phyloP scores from a whole-genome alignment of 2,329 filamentous ascomycete genomes.

The Paraphoma chrysanthemicola region DNA sequence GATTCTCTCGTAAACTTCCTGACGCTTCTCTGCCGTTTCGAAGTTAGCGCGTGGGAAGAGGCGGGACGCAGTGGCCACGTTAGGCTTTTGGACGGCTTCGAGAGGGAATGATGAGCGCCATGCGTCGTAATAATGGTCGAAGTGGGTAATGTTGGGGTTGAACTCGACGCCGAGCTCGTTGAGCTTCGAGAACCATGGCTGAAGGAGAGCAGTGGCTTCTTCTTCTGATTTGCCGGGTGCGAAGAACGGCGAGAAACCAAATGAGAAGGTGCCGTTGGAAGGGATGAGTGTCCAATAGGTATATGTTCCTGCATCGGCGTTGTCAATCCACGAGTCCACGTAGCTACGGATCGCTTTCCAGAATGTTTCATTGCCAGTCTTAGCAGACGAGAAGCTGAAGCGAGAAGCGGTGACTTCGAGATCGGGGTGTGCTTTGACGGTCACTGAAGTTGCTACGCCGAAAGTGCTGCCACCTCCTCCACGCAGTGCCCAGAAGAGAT shows the following conservation, averaged over 20 bases:
- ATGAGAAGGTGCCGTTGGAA: conserved; percentile 40
- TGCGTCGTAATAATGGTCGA: conserved; percentile 39
- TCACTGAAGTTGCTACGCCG: conserved; percentile 24
- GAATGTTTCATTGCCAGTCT: conserved; percentile 45
- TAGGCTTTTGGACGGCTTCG: conserved; percentile 42
- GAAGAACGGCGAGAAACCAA: conserved; percentile 45
- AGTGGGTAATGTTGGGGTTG: conserved; percentile 44
- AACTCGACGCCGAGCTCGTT: conserved; percentile 36
- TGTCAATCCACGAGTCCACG: conserved; percentile 42
- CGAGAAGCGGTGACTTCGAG: conserved; percentile 38
- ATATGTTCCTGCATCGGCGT: conserved; percentile 46
- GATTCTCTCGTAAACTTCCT: conserved; percentile 35
- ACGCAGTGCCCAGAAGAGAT: conserved; percentile 38
- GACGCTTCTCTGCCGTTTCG: conserved; percentile 39
- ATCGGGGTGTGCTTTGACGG: conserved; percentile 44
- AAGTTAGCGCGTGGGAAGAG: conserved; percentile 45
- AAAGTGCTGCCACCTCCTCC: conserved; percentile 24
- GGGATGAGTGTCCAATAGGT: conserved; percentile 43
- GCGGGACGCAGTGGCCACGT: conserved; percentile 42
- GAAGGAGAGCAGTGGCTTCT: conserved; percentile 36
- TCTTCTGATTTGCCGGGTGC: conserved; percentile 41
- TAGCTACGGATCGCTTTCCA: conserved; percentile 39
- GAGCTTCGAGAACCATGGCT: conserved; percentile 42
- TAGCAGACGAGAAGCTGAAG: conserved; percentile 39
- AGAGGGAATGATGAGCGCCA: conserved; percentile 45